A percentile compares a stretch with the other conserved stretches of the same genome.
Evolutionary conservation across 1,284 basidiomycete genomes (phyloP).

Genomic region (Boletus smithii): DNA sequence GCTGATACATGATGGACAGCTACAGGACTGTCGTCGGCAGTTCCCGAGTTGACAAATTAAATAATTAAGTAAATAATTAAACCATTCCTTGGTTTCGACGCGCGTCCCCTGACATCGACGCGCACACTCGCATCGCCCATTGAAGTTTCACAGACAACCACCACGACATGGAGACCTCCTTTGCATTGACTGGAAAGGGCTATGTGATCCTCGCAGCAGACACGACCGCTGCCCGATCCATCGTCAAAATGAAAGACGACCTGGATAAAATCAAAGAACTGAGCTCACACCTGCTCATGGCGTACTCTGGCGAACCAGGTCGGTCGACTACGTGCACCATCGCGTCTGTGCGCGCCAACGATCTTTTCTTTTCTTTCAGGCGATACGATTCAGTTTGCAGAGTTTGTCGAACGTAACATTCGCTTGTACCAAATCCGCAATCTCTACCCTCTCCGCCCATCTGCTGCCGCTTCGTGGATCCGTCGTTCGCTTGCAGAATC

Average conservation of each 20-base stretch:
- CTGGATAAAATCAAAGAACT: slow-evolving; percentile 97
- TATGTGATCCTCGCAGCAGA: slow-evolving; percentile 92
- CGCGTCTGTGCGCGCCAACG: neutral
- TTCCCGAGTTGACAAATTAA: neutral
- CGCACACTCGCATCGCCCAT: slow-evolving; percentile 16
- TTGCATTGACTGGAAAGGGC: slow-evolving; percentile 81
- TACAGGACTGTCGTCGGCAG: no score
- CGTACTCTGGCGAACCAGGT: slow-evolving; percentile 93
- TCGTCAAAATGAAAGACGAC: slow-evolving; percentile 97
- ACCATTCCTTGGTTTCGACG: slow-evolving; percentile 20
- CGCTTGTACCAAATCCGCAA: slow-evolving; percentile 96
- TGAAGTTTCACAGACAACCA: slow-evolving; percentile 10
- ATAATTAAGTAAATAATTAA: slow-evolving; percentile 21
- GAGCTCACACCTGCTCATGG: slow-evolving; percentile 91
- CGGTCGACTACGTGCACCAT: slow-evolving; percentile 23
- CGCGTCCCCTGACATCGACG: slow-evolving; percentile 29
- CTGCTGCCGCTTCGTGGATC: slow-evolving; percentile 93
- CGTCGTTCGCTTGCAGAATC: slow-evolving; percentile 87
- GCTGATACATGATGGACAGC: no score
- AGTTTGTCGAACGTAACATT: slow-evolving; percentile 94
- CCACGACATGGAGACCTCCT: slow-evolving; percentile 68
- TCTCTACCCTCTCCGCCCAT: slow-evolving; percentile 83
- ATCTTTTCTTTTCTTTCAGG: slow-evolving; percentile 46
- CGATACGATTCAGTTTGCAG: slow-evolving; percentile 96
- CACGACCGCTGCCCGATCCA: slow-evolving; percentile 83